These are phyloP conservation scores for Clavulina sp. DNA, from an alignment of 768 basidiomycete genomes.

Conservation along the genomic window DNA sequence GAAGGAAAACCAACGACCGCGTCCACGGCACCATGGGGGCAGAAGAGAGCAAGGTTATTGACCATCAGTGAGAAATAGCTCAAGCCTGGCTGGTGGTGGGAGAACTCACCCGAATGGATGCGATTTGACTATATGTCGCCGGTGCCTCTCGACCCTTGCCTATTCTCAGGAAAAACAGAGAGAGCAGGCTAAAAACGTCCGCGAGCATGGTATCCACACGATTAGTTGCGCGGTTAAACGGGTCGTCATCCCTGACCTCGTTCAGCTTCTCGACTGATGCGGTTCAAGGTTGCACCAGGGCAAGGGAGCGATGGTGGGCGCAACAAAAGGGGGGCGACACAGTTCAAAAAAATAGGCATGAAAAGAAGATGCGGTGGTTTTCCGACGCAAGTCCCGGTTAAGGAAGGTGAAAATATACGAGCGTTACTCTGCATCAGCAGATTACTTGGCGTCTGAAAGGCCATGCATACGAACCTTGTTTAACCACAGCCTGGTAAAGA, in stretches of 20 bases:
- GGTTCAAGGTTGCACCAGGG: too few relatives aligned
- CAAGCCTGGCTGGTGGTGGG: neutral
- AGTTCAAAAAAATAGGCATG: conserved; percentile 8
- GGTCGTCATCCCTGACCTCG: conserved; percentile 66
- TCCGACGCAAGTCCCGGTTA: too few relatives aligned
- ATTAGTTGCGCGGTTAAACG: conserved; percentile 48
- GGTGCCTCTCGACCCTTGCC: conserved; percentile 91
- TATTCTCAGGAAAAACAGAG: conserved; percentile 94
- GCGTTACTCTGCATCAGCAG: neutral
- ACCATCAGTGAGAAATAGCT: neutral
- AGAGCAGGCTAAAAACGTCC: conserved; percentile 89
- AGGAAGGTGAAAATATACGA: neutral
- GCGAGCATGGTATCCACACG: conserved; percentile 87
- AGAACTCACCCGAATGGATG: conserved; percentile 78
- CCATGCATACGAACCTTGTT: conserved; percentile 48
- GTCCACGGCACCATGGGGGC: neutral
- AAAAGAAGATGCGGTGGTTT: too few relatives aligned
- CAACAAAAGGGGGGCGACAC: conserved; percentile 77
- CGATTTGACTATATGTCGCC: conserved; percentile 89
- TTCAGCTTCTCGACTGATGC: too few relatives aligned
- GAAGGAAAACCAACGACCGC: neutral
- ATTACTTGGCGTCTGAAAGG: neutral
- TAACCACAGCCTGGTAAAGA: conserved; percentile 83
- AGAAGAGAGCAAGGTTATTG: too few relatives aligned
- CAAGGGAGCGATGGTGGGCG: too few relatives aligned